phyloP scores from a whole-genome alignment of 169 alveolate genomes.

The Miamiensis avidus region DNA sequence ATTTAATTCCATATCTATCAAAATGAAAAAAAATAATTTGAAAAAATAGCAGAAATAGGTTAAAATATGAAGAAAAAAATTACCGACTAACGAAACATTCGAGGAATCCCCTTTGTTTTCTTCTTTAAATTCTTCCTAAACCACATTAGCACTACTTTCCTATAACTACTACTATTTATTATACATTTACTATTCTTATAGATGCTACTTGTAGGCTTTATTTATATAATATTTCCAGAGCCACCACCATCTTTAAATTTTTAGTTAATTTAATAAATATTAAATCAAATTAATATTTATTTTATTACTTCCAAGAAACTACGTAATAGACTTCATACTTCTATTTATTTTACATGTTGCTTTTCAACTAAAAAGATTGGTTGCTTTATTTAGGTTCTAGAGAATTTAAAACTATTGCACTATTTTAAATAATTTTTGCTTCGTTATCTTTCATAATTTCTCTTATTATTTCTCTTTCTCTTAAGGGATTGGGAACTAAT shows the following conservation, averaged over 20 bases:
- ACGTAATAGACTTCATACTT: background rate
- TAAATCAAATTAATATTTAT: too few relatives aligned
- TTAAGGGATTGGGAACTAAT: constrained; percentile 26
- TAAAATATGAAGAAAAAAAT: too few relatives aligned
- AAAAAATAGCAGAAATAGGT: background rate
- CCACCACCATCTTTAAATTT: constrained; percentile 33
- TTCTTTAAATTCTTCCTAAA: background rate
- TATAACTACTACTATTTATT: background rate
- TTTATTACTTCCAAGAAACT: background rate
- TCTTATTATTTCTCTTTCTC: constrained; percentile 27
- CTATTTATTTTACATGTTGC: too few relatives aligned
- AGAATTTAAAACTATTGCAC: background rate
- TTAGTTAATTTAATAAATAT: too few relatives aligned
- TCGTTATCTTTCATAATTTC: background rate
- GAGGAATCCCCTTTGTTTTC: background rate
- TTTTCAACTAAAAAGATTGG: too few relatives aligned
- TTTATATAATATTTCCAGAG: constrained; percentile 35
- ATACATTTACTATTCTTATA: background rate
- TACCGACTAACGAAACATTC: background rate
- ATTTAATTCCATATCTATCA: background rate
- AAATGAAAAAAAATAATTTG: background rate
- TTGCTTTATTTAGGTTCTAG: too few relatives aligned
- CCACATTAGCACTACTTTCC: background rate
- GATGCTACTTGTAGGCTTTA: background rate
- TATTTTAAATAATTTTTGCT: background rate